Evolutionary conservation across 2,329 filamentous ascomycete genomes (phyloP), one percentile per base, ranked within the genome.

Genomic region (Sclerotinia trifoliorum): DNA sequence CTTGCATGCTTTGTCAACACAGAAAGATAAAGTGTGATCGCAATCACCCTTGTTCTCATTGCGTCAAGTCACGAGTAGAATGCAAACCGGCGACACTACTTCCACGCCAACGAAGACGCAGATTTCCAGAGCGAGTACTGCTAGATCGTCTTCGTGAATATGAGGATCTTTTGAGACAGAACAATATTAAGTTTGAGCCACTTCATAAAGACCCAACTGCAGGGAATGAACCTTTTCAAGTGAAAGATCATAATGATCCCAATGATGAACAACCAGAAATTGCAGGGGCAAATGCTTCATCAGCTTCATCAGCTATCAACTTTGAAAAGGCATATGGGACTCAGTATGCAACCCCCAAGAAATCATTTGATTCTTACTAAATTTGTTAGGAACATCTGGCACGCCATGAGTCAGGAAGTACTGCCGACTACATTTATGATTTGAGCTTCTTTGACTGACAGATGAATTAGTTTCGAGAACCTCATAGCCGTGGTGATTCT

Each of bases 11-110:
- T 26, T 94, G 91, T 75, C 90, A 93, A 76, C 89, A 91, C 77
- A 86, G 90, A 70, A 93, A 93, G 77, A 85, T 93, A 54, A 88
- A 88, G 69, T 93, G 90, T 78, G 88, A 92, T 78, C 90, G 89
- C 78, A 86, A 84, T 73, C 88, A 88, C 78, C 90, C 90, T 21
- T 93, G 90, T 75, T 82, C 84, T 74, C 89, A 90, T 78, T 92
- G 90, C 75, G 80, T 87, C 76, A 89, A 85, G 78, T 83, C 85
- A 65, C 80, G 82, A 29, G 84, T 84, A 44, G 85, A 90, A 72
- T 93, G 88, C 76, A 82, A 83, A 49, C 85, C 88, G 10, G 79
- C 85, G 71, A 80, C 86, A 74, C 80, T 86, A 73, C 78, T 86
- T 75, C 81, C 88, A 76, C 81, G 87, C 52, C 79, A 89, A 29